Conservation (phyloP, 2,329 filamentous ascomycete genomes). For the Paecilomyces formosus region DNA sequence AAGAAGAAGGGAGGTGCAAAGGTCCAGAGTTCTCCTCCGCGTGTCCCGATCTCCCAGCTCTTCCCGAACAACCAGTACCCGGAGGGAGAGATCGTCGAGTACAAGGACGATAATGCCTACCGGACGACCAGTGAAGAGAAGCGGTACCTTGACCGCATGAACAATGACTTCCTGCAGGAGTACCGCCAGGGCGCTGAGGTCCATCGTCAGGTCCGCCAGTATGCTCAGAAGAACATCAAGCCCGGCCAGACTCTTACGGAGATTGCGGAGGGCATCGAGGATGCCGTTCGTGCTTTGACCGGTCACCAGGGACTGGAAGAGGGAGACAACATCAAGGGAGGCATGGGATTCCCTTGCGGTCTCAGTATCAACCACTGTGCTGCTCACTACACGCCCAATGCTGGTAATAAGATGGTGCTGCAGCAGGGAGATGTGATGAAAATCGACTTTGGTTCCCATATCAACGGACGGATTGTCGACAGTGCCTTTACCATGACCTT, state of each 20-base stretch:
- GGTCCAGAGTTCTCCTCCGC: constrained; percentile 68
- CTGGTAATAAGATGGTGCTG: constrained; percentile 69
- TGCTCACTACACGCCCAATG: constrained; percentile 81
- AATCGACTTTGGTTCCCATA: constrained; percentile 64
- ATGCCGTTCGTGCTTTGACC: constrained; percentile 67
- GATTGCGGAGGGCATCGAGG: constrained; percentile 81
- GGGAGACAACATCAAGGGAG: constrained; percentile 69
- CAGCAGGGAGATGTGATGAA: constrained; percentile 64
- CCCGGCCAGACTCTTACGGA: constrained; percentile 73
- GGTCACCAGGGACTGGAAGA: constrained; percentile 70
- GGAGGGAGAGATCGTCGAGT: constrained; percentile 70
- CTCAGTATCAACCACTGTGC: constrained; percentile 78
- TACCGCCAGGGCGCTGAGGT: constrained; percentile 81
- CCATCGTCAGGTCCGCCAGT: constrained; percentile 80
- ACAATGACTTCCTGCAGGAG: constrained; percentile 70
- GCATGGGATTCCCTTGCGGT: constrained; percentile 82
- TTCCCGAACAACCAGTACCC: constrained; percentile 69
- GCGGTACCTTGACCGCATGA: constrained; percentile 71
- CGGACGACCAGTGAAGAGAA: constrained; percentile 81
- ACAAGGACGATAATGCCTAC: constrained; percentile 67
- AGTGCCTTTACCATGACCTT: constrained; percentile 64
- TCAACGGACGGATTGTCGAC: constrained; percentile 65
- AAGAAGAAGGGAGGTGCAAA: constrained; percentile 58
- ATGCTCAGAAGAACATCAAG: constrained; percentile 72
- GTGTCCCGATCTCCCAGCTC: constrained; percentile 64